Conservation (phyloP, 2,329 filamentous ascomycete species). For the Tolypocladium pustulatum region DNA sequence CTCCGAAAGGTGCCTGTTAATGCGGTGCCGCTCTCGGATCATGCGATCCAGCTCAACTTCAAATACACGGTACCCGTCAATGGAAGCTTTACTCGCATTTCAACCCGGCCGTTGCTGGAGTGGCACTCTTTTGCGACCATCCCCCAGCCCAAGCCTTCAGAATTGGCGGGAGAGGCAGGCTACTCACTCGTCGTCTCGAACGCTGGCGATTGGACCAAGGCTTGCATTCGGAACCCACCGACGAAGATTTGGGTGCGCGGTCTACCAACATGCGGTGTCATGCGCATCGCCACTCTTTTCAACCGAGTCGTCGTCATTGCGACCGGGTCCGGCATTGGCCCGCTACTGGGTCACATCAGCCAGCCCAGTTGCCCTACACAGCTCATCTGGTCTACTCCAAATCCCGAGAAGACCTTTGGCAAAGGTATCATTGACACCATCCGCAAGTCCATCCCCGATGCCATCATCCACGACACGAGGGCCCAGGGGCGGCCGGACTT, state of each 20-base stretch:
- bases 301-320: slow-evolving; percentile 54
- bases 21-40: slow-evolving; percentile 57
- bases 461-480: slow-evolving; percentile 58
- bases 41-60: slow-evolving; percentile 64
- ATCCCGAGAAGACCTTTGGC: slow-evolving; percentile 54
- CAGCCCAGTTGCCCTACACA: slow-evolving; percentile 39
- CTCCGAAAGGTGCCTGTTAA: slow-evolving; percentile 58
- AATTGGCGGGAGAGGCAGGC: slow-evolving; percentile 23
- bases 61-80: slow-evolving; percentile 47
- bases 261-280: slow-evolving; percentile 55
- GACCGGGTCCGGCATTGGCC: slow-evolving; percentile 65
- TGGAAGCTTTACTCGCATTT: slow-evolving; percentile 40
- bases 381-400: slow-evolving; percentile 59
- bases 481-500: slow-evolving; percentile 47
- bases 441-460: slow-evolving; percentile 45
- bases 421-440: slow-evolving; percentile 44
- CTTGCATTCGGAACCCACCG: slow-evolving; percentile 51
- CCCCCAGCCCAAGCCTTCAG: slow-evolving; percentile 35
- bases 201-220: slow-evolving; percentile 64
- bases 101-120: slow-evolving; percentile 53
- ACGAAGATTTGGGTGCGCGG: slow-evolving; percentile 57
- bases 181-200: slow-evolving; percentile 63
- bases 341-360: slow-evolving; percentile 50
- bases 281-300: slow-evolving; percentile 58
- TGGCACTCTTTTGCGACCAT: slow-evolving; percentile 72